A percentile compares a stretch with the other conserved stretches of the same genome.
These are phyloP conservation scores for Globisporangium splendens DNA, from an alignment of 352 stramenopile species.

Conservation along the genomic window DNA sequence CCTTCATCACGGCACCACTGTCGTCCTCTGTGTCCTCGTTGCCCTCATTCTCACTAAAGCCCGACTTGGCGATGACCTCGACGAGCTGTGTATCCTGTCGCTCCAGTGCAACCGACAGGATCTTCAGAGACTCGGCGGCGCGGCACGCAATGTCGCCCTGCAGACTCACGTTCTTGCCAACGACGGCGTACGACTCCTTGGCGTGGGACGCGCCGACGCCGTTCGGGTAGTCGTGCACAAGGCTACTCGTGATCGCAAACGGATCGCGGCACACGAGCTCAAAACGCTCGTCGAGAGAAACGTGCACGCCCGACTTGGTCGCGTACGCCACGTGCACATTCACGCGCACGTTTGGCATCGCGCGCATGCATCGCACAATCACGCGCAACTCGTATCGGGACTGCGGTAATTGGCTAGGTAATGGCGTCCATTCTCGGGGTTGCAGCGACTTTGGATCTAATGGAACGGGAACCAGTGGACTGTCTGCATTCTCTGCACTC, in stretches of 20 bases:
- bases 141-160: slow-evolving; percentile 51
- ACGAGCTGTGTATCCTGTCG: slow-evolving; percentile 29
- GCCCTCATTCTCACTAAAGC: slow-evolving; percentile 28
- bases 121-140: slow-evolving; percentile 42
- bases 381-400: slow-evolving; percentile 39
- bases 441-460: slow-evolving; percentile 42
- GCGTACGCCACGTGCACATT: slow-evolving; percentile 55
- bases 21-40: slow-evolving; percentile 9
- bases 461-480: slow-evolving; percentile 35
- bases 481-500: slow-evolving; percentile 3
- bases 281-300: slow-evolving; percentile 65
- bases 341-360: slow-evolving; percentile 31
- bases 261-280: slow-evolving; percentile 59
- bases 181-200: slow-evolving; percentile 50
- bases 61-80: slow-evolving; percentile 30
- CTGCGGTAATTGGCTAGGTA: slow-evolving; percentile 43
- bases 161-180: slow-evolving; percentile 63
- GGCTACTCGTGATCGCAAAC: slow-evolving; percentile 45
- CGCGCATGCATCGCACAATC: slow-evolving; percentile 53
- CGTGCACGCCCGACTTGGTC: slow-evolving; percentile 60
- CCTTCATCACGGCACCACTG: slow-evolving; percentile 44
- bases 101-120: slow-evolving; percentile 59
- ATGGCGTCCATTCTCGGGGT: slow-evolving; percentile 34
- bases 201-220: slow-evolving; percentile 25
- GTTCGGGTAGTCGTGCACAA: slow-evolving; percentile 69